Conservation (phyloP, 2,329 filamentous ascomycete species). For the Diplodia mutila region DNA sequence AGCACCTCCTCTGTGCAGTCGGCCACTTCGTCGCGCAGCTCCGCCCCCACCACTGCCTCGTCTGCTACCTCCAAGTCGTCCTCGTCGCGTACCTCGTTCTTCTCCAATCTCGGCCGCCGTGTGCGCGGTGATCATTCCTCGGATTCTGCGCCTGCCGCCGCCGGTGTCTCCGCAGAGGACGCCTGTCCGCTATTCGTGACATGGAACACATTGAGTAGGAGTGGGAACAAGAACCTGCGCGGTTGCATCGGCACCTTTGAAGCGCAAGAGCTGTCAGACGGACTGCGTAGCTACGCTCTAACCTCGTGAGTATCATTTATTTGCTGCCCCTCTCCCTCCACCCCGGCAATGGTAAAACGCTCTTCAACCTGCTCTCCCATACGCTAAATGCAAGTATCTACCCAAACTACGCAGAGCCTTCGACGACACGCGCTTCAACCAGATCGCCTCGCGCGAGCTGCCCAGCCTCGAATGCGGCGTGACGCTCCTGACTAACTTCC, state of each 20-base stretch:
- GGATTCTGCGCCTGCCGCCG: constrained; percentile 40
- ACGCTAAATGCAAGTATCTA: neutral
- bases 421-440: constrained; percentile 64
- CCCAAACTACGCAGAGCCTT: constrained; percentile 56
- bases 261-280: constrained; percentile 70
- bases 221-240: constrained; percentile 69
- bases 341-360: neutral
- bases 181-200: constrained; percentile 87
- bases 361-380: neutral
- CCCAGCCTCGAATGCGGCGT: constrained; percentile 54
- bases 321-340: neutral
- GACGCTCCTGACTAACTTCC: constrained; percentile 85
- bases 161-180: constrained; percentile 38
- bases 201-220: constrained; percentile 76
- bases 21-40: constrained; percentile 30
- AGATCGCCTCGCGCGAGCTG: constrained; percentile 53
- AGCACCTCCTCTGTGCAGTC: constrained; percentile 48
- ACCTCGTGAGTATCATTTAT: constrained; percentile 63
- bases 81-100: constrained; percentile 37
- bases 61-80: constrained; percentile 48
- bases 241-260: constrained; percentile 98
- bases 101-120: constrained; percentile 38
- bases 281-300: constrained; percentile 78
- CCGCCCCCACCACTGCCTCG: constrained; percentile 47
- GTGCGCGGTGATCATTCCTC: constrained; percentile 30